phyloP scores from a whole-genome alignment of 495 filamentous ascomycete genomes.

The Trichoderma reesei region DNA sequence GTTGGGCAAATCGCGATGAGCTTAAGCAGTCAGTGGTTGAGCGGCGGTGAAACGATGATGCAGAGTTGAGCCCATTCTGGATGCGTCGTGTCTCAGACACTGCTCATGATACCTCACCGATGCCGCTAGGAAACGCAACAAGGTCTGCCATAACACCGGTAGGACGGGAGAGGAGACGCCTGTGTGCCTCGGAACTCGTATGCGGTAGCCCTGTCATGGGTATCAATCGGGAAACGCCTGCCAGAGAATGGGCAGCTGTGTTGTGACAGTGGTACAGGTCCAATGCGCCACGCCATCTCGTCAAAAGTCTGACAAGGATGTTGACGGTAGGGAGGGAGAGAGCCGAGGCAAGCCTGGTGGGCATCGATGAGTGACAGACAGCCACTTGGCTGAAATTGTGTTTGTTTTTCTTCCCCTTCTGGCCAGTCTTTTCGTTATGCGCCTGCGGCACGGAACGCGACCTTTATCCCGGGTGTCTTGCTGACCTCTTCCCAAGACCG shows the following conservation, averaged over 20 bases:
- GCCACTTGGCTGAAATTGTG: too few species aligned
- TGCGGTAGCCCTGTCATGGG: background rate
- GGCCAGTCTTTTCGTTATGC: too few species aligned
- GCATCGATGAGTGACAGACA: too few species aligned
- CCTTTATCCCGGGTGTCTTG: background rate
- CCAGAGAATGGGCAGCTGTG: background rate
- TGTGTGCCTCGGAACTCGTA: background rate
- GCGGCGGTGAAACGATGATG: background rate
- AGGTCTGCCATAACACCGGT: background rate
- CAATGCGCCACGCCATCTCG: background rate
- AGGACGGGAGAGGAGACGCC: background rate
- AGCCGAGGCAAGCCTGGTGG: too few species aligned
- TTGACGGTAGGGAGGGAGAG: too few species aligned
- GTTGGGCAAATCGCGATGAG: background rate
- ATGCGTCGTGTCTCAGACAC: background rate
- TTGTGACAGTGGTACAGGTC: background rate
- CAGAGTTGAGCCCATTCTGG: background rate
- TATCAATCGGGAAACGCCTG: constrained; percentile 2
- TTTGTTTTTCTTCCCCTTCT: too few species aligned
- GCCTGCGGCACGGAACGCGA: too few species aligned
- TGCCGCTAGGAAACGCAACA: background rate
- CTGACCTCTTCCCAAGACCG: background rate
- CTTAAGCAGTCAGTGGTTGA: background rate
- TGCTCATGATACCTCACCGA: background rate
- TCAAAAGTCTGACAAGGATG: background rate